Base-by-base conservation (phyloP, 164 flowering plant species). In the Vitis riparia region DNA sequence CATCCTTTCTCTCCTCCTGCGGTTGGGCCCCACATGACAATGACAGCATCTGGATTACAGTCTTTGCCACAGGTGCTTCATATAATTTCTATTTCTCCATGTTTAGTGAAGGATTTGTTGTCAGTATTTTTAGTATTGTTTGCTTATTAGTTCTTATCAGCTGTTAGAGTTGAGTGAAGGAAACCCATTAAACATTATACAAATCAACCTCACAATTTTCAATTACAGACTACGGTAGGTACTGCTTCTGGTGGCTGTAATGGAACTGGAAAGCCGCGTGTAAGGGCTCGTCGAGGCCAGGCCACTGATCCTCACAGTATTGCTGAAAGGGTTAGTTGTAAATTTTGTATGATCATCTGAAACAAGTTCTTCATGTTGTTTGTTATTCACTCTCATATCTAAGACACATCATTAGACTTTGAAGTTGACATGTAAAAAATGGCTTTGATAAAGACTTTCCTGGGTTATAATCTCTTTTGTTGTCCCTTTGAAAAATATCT, bases 271-370 rank as follows among this genome's bases (percentile, higher is more conserved):
- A 76, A 71, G 72, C 75, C 78, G 56, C 76, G 76, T 11, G 80
- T 76, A 8, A 75, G 90, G 73, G 90, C 90, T 27, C 84, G 90
- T 2, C 70, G 90, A 74, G 90, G 90, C 55, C 90, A 87, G 73
- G 90, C 90, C 55, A 87, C 90, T 30, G 90, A 87, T 67, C 90
- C 90, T 37, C 90, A 87, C 78, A 87, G 90, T 70, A 87, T 87
- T 17, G 90, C 90, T 19, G 90, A 87, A 75, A 77, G 90, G 80
- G 90, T 86, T 27, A 78, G 81, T 71, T 59, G 51, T 59, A 8
- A 66, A 30, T 51, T 7, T 14, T 48, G 51, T 12, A 60, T 12
- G 10, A 47, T 68, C 10, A 13, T 53, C 56, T 53, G 56, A 14
- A 3, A 32, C 17, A 37, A 61, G 37, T 44, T 55, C 30, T 15